Base-by-base conservation (phyloP, 2,329 filamentous ascomycete species). In the Hypocrella siamensis region DNA sequence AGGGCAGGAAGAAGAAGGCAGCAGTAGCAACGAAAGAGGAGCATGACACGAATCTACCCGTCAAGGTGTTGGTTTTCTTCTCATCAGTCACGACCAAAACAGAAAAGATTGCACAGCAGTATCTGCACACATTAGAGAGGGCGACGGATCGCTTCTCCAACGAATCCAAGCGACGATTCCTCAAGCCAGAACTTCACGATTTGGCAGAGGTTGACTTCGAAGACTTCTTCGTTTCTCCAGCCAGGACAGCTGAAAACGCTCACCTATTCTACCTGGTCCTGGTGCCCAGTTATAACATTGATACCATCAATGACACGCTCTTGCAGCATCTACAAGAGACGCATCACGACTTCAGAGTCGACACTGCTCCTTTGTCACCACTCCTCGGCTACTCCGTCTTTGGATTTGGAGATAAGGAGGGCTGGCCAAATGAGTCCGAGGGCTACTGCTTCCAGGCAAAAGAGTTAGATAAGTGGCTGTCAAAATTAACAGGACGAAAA, bases 311-410 rank as follows among this genome's bases (percentile, higher is more conserved):
- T 42, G 80, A 86, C 47, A 88, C 74, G 12, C 86, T 96, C 51
- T 62, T 96, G 17, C 75, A 83, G 40, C 84, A 93, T 51, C 60
- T 98, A 5, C 68, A 80, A 48, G 88, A 98, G 52, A 96, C 86
- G 0, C 88, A 96, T 49, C 75, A 96, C 57, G 90, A 98, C 53
- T 96, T 96, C 62, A 75, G 88, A 35, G 92, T 98, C 42, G 86
- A 96, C 45, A 93, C 85, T 0, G 78, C 81, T 0, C 79, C 90
- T 1, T 57, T 98, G 29, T 75, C 78, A 0, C 59, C 65, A 2
- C 56, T 96, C 12, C 60, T 86, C 3, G 88, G 88, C 7, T 96
- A 93, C 49, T 83, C 83, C 0, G 85, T 96, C 0, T 96, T 96
- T 58, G 90, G 90, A 0, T 80, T 94, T 46, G 88, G 88, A 14